A percentile compares a stretch with the other conserved stretches of the same genome.
Conservation (phyloP, 352 stramenopile genomes). For the Phytophthora cactorum region DNA sequence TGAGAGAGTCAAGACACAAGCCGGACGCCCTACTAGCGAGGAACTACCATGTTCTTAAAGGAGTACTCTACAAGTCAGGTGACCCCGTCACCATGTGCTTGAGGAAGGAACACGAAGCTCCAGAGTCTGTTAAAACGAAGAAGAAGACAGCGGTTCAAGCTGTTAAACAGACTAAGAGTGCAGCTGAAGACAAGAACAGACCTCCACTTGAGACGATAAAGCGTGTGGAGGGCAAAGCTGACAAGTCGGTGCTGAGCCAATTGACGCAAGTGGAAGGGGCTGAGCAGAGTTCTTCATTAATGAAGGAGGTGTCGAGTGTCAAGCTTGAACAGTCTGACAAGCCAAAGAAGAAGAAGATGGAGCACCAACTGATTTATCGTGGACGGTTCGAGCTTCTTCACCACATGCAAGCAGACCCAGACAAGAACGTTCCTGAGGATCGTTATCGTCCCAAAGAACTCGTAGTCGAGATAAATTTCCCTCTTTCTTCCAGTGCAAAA, state of each 20-base stretch:
- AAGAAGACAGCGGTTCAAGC: background rate
- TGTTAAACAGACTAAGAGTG: background rate
- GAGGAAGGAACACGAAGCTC: slow-evolving; percentile 29
- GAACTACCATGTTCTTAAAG: slow-evolving; percentile 86
- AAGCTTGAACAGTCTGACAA: slow-evolving; percentile 8
- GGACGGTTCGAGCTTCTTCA: slow-evolving; percentile 76
- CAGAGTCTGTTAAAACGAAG: slow-evolving; percentile 10
- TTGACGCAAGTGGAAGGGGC: slow-evolving; percentile 31
- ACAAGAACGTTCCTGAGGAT: slow-evolving; percentile 40
- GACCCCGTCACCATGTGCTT: slow-evolving; percentile 81
- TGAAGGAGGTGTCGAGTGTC: slow-evolving; percentile 31
- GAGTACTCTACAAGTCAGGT: slow-evolving; percentile 87
- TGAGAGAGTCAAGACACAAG: slow-evolving; percentile 51
- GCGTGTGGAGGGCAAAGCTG: background rate
- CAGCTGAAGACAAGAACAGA: slow-evolving; percentile 6
- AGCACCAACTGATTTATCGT: slow-evolving; percentile 67
- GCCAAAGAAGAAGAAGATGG: slow-evolving; percentile 44
- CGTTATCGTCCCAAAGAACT: slow-evolving; percentile 63
- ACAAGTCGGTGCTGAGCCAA: slow-evolving; percentile 16
- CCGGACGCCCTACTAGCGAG: slow-evolving; percentile 30
- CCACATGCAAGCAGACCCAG: slow-evolving; percentile 67
- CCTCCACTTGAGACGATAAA: slow-evolving; percentile 8
- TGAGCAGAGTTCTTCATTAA: slow-evolving; percentile 8
- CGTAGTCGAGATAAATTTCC: slow-evolving; percentile 71
- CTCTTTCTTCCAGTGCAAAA: slow-evolving; percentile 55